phyloP scores from a whole-genome alignment of 2,329 filamentous ascomycete genomes.

The Magnaporthales sp. region DNA sequence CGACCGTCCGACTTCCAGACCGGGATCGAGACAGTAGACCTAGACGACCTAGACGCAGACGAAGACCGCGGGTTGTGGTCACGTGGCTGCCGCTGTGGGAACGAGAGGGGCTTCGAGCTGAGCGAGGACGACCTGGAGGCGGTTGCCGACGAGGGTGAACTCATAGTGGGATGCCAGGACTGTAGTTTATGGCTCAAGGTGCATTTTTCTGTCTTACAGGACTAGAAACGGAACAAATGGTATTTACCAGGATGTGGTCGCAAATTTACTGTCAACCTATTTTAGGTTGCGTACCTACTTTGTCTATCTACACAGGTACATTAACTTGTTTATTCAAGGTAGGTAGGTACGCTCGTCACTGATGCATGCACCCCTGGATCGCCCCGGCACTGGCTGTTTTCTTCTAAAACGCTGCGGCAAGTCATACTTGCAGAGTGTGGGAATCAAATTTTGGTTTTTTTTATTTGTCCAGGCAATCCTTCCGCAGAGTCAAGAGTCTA shows the following conservation, averaged over 20 bases:
- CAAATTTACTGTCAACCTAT: too few relatives aligned
- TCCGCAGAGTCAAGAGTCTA: slow-evolving; percentile 42
- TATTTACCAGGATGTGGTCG: too few relatives aligned
- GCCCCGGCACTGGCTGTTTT: not conserved
- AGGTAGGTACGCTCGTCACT: not conserved
- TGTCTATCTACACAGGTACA: too few relatives aligned
- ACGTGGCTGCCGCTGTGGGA: slow-evolving; percentile 54
- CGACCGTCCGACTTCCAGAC: slow-evolving; percentile 34
- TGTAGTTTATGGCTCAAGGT: slow-evolving; percentile 60
- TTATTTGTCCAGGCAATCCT: slow-evolving; percentile 46
- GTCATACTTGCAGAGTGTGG: not conserved
- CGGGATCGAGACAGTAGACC: slow-evolving; percentile 54
- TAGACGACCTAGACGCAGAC: slow-evolving; percentile 54
- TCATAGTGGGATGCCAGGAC: slow-evolving; percentile 57
- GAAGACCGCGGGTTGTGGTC: slow-evolving; percentile 40
- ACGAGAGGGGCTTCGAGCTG: slow-evolving; percentile 50
- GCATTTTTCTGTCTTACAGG: slow-evolving; percentile 47
- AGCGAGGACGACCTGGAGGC: slow-evolving; percentile 49
- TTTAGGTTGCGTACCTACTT: too few relatives aligned
- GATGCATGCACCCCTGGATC: not conserved
- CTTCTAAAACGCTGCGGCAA: not conserved
- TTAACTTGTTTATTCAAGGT: too few relatives aligned
- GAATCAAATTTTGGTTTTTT: slow-evolving; percentile 32
- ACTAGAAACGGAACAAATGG: slow-evolving; percentile 6
- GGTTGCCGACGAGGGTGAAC: slow-evolving; percentile 44